Base-by-base conservation (phyloP, 2,329 filamentous ascomycete genomes). In the Ceratocystiopsis brevicomis region DNA sequence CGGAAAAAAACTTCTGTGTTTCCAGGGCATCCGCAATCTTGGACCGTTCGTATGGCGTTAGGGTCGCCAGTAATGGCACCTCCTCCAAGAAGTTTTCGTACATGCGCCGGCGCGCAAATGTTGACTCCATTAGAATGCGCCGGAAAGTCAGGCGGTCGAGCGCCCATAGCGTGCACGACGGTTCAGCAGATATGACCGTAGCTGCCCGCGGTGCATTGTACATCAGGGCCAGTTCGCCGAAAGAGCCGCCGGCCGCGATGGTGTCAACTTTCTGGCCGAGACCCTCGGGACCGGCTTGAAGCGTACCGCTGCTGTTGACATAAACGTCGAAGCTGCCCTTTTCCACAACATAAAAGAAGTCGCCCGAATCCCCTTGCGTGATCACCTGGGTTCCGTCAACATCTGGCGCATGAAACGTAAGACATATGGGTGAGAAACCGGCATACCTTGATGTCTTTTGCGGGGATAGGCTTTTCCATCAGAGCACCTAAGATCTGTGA, bases 311-410 rank as follows among this genome's bases (percentile, higher is more conserved):
- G 13, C 70, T 60, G 59, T 95, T 87, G 61, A 96, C 87, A 56
- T 90, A 84, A 45, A 96, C 80, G 53, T 94, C 85, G 55, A 96
- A 96, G 18, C 70, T 69, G 37, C 90, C 90, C 50, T 79, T 81
- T 59, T 98, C 90, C 16, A 96, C 86, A 21, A 98, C 78, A 59
- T 98, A 98, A 64, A 98, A 98, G 66, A 82, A 96, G 61, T 98
- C 90, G 38, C 90, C 90, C 1, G 87, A 80, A 55, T 96, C 90
- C 44, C 90, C 90, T 65, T 98, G 90, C 41, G 78, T 81, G 52
- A 98, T 96, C 46, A 98, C 85, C 71, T 94, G 71, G 1, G 1
- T 34, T 5, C 12, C 30, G 41, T 47, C 14, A 38, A 37, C 16
- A 16, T n/a, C 9, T 15, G 8, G 25, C 25, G 10, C 25, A 11